Percentiles rank a stretch among this genome's conserved stretches.
Conservation (phyloP, 495 filamentous ascomycete species). For the Umbilicaria muhlenbergii region DNA sequence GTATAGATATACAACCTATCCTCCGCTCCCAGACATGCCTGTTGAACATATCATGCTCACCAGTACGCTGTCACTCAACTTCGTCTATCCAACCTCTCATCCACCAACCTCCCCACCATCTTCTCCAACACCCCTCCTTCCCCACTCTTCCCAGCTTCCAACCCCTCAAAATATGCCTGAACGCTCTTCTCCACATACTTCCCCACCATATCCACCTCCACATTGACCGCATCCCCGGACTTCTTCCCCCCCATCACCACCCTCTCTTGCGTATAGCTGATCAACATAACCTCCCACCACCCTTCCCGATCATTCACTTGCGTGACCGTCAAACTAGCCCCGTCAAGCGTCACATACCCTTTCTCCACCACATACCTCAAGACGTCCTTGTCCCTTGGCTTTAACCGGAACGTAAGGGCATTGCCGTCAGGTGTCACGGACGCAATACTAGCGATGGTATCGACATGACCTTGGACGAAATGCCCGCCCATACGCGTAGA, state of each 20-base stretch:
- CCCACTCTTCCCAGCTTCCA: constrained; percentile 18
- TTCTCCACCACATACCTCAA: constrained; percentile 87
- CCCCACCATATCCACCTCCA: constrained; percentile 96
- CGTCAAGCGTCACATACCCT: constrained; percentile 89
- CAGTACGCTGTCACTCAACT: not conserved
- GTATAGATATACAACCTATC: no score
- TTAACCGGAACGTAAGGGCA: constrained; percentile 68
- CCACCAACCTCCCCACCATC: constrained; percentile 67
- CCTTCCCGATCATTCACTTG: constrained; percentile 57
- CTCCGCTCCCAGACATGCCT: no score
- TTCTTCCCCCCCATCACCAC: constrained; percentile 72
- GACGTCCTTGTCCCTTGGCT: constrained; percentile 47
- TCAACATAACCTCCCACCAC: constrained; percentile 98
- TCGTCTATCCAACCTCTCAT: constrained; percentile 40
- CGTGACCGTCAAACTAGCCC: constrained; percentile 90
- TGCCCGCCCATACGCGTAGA: constrained; percentile 69
- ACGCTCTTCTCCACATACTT: constrained; percentile 98
- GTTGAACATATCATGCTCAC: no score
- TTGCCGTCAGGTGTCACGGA: constrained; percentile 65
- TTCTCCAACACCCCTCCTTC: constrained; percentile 61
- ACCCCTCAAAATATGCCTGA: constrained; percentile 37
- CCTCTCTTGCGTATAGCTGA: constrained; percentile 93
- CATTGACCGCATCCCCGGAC: constrained; percentile 77
- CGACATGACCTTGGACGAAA: constrained; percentile 84
- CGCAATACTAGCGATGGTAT: constrained; percentile 64